Conservation (phyloP, 2,329 filamentous ascomycete species). For the Colletotrichum tofieldiae region DNA sequence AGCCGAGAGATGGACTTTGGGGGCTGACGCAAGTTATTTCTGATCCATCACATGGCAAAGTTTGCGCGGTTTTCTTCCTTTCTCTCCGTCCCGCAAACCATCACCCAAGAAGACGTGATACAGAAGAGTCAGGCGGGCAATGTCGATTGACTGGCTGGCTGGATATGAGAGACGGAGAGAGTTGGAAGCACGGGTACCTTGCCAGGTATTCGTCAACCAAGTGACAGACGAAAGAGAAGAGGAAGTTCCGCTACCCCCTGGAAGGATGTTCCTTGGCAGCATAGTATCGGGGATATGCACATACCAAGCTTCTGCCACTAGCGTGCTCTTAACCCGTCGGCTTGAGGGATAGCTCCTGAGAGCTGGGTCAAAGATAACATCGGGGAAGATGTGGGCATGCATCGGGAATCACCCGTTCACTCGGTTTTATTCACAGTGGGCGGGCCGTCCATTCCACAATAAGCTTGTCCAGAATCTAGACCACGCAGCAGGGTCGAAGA, state of each 20-base stretch:
- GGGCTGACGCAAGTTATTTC: background rate
- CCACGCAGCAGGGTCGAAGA: background rate
- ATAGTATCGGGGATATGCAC: background rate
- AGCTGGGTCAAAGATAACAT: background rate
- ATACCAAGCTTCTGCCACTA: slow-evolving; percentile 2
- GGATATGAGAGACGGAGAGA: too few species aligned
- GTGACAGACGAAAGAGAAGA: background rate
- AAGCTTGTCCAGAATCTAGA: slow-evolving; percentile 1
- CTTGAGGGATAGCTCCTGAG: background rate
- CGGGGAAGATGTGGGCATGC: background rate
- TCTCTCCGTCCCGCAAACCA: background rate
- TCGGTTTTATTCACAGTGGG: background rate
- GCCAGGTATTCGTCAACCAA: background rate
- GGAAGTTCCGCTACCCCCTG: background rate
- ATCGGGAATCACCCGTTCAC: background rate
- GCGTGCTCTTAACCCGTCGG: background rate
- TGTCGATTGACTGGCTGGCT: background rate
- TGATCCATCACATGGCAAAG: slow-evolving; percentile 19
- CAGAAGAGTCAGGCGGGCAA: background rate
- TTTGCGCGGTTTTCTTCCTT: background rate
- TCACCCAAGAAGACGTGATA: too few species aligned
- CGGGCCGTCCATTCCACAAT: slow-evolving; percentile 5
- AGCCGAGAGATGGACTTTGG: slow-evolving; percentile 2
- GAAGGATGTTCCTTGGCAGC: background rate
- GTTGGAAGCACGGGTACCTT: too few species aligned